Percentiles rank a stretch among this genome's conserved stretches.
Conservation (phyloP, 805 yeast species). For the Candida maesae region DNA sequence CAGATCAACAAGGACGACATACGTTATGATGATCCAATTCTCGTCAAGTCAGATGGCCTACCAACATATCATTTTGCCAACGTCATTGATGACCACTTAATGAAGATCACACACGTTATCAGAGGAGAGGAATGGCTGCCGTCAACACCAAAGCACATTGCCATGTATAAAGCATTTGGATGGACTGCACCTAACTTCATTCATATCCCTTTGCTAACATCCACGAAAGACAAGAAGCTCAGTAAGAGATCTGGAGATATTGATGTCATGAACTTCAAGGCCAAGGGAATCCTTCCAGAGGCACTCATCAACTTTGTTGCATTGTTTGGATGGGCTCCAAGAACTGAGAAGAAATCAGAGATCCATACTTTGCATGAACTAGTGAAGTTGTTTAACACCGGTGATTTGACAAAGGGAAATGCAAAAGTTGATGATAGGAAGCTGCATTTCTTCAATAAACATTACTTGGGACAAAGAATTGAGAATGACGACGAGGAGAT, state of each 20-base stretch:
- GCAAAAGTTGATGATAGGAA: slow-evolving; percentile 85
- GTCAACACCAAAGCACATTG: slow-evolving; percentile 92
- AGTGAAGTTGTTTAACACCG: slow-evolving; percentile 53
- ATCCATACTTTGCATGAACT: slow-evolving; percentile 50
- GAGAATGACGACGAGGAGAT: slow-evolving; percentile 34
- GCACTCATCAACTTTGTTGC: slow-evolving; percentile 86
- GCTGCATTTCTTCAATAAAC: slow-evolving; percentile 72
- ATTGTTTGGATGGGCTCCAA: slow-evolving; percentile 93
- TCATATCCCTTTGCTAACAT: slow-evolving; percentile 89
- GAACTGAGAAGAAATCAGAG: slow-evolving; percentile 45
- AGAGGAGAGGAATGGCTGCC: slow-evolving; percentile 98
- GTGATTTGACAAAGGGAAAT: slow-evolving; percentile 84
- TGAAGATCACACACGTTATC: slow-evolving; percentile 90
- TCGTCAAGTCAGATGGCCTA: slow-evolving; percentile 87
- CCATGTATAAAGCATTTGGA: slow-evolving; percentile 78
- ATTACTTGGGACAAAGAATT: slow-evolving; percentile 49
- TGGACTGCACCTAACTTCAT: slow-evolving; percentile 79
- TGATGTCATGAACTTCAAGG: slow-evolving; percentile 56
- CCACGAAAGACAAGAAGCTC: slow-evolving; percentile 66
- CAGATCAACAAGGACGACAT: slow-evolving; percentile 67
- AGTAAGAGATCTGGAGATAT: slow-evolving; percentile 84
- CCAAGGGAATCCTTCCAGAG: slow-evolving; percentile 74
- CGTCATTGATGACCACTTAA: slow-evolving; percentile 89
- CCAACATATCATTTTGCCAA: slow-evolving; percentile 98
- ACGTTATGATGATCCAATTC: slow-evolving; percentile 84